Evolutionary conservation across 257 asterid genomes (phyloP).

Genomic region (Ocimum tenuiflorum): DNA sequence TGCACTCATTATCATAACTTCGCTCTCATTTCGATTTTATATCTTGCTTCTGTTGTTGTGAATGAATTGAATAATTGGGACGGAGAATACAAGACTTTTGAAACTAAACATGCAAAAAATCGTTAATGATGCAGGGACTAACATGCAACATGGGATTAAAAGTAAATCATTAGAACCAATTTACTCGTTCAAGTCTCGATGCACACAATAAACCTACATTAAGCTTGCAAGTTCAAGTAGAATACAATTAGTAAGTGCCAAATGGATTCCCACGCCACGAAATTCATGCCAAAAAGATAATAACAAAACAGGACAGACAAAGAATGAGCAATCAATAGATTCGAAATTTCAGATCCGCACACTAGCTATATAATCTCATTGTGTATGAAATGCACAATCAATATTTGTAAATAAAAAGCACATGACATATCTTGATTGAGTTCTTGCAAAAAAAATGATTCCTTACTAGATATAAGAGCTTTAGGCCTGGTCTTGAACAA

Average conservation of each 20-base stretch:
- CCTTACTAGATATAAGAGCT: conserved; percentile 79
- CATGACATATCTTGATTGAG: background rate
- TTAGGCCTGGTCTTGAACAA: conserved; percentile 89
- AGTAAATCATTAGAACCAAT: background rate
- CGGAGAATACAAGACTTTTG: too few relatives aligned
- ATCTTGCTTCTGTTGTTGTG: too few relatives aligned
- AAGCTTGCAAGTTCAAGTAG: background rate
- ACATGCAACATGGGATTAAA: too few relatives aligned
- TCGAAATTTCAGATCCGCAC: background rate
- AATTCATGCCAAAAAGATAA: too few relatives aligned
- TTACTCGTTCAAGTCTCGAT: background rate
- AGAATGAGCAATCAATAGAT: too few relatives aligned
- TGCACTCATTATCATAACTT: too few relatives aligned
- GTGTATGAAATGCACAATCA: background rate
- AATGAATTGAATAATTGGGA: too few relatives aligned
- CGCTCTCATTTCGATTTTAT: too few relatives aligned
- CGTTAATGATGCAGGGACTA: too few relatives aligned
- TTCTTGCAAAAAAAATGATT: background rate
- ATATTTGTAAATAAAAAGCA: background rate
- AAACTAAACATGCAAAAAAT: too few relatives aligned
- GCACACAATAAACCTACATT: background rate
- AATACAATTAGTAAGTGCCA: background rate
- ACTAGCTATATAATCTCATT: background rate
- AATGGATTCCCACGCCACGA: too few relatives aligned
- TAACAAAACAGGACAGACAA: too few relatives aligned